Evolutionary conservation across 2,329 filamentous ascomycete species (phyloP), one percentile per base, ranked within the genome.

Genomic region (Trichoderma arundinaceum): DNA sequence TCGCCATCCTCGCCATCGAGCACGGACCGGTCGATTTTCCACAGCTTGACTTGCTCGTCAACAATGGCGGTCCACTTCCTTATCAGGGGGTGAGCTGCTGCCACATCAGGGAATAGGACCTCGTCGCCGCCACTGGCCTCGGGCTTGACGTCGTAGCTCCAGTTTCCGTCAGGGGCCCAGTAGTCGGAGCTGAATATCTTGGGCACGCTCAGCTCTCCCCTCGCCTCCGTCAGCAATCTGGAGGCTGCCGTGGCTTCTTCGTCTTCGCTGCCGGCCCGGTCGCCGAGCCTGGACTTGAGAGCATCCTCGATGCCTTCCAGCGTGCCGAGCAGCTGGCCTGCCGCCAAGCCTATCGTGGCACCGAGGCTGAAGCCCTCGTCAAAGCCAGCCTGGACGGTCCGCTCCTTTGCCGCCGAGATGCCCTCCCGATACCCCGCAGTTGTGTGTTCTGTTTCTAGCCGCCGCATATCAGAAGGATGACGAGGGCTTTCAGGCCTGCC

Each of bases 381-480:
- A 74, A 99, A 98, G 0, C 94, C 94, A 13, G 83, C 83, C 78
- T 99, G 95, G 32, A 97, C 87, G 72, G 88, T 90, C 54, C 83
- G 79, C 32, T 86, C 86, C 76, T 98, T 98, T 38, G 90, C 91
- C 3, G 81, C 81, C 0, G 90, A 85, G 61, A 98, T 86, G 51
- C 94, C 95, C 72, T 97, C 94, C 66, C 94, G 90, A 78, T 98
- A 98, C 19, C 95, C 95, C 44, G 91, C 89, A 7, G 91, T 97
- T 60, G 88, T 85, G 76, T 97, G 92, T 64, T 91, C 88, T 48
- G 87, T 84, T 72, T 90, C 88, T 15, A 97, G 84, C 28, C 90
- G 88, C 19, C 85, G 87, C 58, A 95, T 85, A 71, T 96, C 93
- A 74, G 81, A 85, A 38, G 80, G 81, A 62, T 86, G 81, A 59